Percentiles rank a stretch among this genome's conserved stretches.
phyloP scores from a whole-genome alignment of 352 stramenopile species.

The Phytophthora europaea region DNA sequence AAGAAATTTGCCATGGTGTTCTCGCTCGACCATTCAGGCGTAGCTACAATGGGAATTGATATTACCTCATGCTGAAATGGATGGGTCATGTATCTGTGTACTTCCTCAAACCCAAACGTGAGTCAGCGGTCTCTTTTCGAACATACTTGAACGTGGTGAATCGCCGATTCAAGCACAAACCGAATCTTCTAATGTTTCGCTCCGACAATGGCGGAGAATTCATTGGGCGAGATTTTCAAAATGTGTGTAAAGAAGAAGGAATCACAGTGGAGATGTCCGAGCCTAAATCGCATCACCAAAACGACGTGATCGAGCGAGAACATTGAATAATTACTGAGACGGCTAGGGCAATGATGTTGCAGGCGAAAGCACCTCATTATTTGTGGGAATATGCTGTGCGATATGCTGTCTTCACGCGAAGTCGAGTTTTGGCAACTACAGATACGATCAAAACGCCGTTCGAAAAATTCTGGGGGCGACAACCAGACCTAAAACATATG shows the following conservation, averaged over 20 bases:
- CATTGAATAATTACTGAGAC: too few species aligned
- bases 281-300: too few species aligned
- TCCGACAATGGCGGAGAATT: slow-evolving; percentile 27
- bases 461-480: slow-evolving; percentile 20
- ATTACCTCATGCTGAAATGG: slow-evolving; percentile 12
- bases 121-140: background rate
- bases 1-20: slow-evolving; percentile 15
- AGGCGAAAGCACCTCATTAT: too few species aligned
- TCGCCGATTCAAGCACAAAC: background rate
- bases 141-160: slow-evolving; percentile 16
- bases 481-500: slow-evolving; percentile 15
- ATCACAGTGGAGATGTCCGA: too few species aligned
- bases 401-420: background rate
- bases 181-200: background rate
- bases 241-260: too few species aligned
- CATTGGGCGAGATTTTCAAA: too few species aligned
- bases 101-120: slow-evolving; percentile 19
- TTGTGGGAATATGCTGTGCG: too few species aligned
- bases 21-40: background rate
- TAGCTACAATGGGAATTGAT: slow-evolving; percentile 22
- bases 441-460: background rate
- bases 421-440: background rate
- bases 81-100: slow-evolving; percentile 10
- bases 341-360: too few species aligned
- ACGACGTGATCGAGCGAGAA: too few species aligned